A percentile compares a stretch with the other conserved stretches of the same genome.
phyloP scores from a whole-genome alignment of 2,329 filamentous ascomycete species.

The Teratosphaeria nubilosa region DNA sequence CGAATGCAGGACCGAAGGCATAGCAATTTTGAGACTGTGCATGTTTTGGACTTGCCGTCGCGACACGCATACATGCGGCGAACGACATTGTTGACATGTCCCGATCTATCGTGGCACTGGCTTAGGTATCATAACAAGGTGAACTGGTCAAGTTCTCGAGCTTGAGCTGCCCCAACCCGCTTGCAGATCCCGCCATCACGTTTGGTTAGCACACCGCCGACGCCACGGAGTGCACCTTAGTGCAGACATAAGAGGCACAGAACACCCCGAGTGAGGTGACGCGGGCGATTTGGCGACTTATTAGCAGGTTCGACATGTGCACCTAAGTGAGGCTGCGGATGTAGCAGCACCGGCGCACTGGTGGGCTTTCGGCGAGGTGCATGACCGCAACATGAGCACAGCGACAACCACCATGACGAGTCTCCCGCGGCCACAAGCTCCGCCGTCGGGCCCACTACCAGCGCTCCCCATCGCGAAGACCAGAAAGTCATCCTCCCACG shows the following conservation, averaged over 20 bases:
- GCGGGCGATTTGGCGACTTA: background rate
- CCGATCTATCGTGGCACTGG: background rate
- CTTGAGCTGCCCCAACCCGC: background rate
- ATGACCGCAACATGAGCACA: slow-evolving; percentile 1
- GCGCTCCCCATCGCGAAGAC: slow-evolving; percentile 66
- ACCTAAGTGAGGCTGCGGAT: background rate
- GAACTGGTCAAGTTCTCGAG: background rate
- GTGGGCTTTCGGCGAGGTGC: background rate
- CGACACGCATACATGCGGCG: background rate
- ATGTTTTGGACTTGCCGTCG: background rate
- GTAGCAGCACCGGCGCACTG: background rate
- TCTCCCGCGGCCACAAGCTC: slow-evolving; percentile 52
- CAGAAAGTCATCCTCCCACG: slow-evolving; percentile 46
- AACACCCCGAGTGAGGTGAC: background rate
- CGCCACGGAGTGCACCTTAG: background rate
- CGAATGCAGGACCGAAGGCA: background rate
- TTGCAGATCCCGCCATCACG: background rate
- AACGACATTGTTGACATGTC: background rate
- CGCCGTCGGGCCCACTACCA: slow-evolving; percentile 62
- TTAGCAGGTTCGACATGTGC: background rate
- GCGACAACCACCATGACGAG: slow-evolving; percentile 13
- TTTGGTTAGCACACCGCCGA: background rate
- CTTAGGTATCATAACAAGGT: background rate
- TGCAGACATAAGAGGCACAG: background rate
- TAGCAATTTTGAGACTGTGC: background rate